Conservation (phyloP, 345 rosid species). For the Leavenworthia alabamica region DNA sequence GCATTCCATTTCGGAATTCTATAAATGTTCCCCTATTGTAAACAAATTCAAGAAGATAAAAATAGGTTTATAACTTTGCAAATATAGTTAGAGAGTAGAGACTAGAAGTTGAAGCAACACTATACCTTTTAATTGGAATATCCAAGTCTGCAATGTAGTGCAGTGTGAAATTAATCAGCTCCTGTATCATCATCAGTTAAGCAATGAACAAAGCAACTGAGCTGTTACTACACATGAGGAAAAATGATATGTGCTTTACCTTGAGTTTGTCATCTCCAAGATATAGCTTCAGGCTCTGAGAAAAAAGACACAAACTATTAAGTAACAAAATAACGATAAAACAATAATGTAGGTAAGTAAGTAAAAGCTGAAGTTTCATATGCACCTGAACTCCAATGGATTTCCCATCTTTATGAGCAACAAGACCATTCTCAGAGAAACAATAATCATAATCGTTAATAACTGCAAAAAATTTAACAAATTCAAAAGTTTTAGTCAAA, state of each 20-base stretch:
- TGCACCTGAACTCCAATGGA: slow-evolving; percentile 77
- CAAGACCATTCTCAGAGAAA: slow-evolving; percentile 97
- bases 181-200: slow-evolving; percentile 69
- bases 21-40: slow-evolving; percentile 82
- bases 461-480: slow-evolving; percentile 72
- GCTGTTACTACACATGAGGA: neutral
- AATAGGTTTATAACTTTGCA: neutral
- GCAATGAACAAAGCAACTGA: too few species aligned
- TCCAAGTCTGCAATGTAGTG: slow-evolving; percentile 96
- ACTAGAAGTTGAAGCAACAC: neutral
- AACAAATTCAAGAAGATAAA: slow-evolving; percentile 1
- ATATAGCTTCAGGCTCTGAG: slow-evolving; percentile 76
- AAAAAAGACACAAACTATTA: slow-evolving; percentile 23
- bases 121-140: slow-evolving; percentile 90
- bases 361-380: too few species aligned
- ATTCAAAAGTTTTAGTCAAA: too few species aligned
- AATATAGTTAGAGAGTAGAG: slow-evolving; percentile 9
- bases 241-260: slow-evolving; percentile 36
- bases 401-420: slow-evolving; percentile 86
- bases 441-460: slow-evolving; percentile 74
- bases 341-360: neutral
- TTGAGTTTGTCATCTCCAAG: slow-evolving; percentile 85
- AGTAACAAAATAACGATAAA: slow-evolving; percentile 1
- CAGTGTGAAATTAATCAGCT: slow-evolving; percentile 69
- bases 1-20: slow-evolving; percentile 95